phyloP scores from a whole-genome alignment of 805 yeast species.

The Wickerhamiella parazyma region DNA sequence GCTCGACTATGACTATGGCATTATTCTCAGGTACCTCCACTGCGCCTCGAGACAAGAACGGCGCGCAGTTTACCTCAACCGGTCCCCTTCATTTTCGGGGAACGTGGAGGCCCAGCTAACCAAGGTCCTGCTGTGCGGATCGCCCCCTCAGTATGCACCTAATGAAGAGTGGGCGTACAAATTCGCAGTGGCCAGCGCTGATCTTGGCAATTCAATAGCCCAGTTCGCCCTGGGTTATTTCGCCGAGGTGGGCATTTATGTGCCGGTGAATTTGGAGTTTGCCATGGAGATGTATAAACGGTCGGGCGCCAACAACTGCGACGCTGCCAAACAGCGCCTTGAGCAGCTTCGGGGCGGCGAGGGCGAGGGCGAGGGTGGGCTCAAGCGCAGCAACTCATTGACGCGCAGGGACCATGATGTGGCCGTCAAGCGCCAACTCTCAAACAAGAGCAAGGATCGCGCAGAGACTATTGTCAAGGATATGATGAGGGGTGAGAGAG shows the following conservation, averaged over 20 bases:
- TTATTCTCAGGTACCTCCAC: constrained; percentile 25
- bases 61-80: constrained; percentile 16
- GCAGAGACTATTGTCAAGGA: neutral
- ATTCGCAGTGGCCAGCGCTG: constrained; percentile 55
- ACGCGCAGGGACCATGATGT: constrained; percentile 8
- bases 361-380: neutral
- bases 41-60: constrained; percentile 26
- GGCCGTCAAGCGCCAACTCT: neutral
- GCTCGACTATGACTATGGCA: constrained; percentile 23
- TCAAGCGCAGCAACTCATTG: constrained; percentile 1
- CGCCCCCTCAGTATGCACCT: constrained; percentile 36
- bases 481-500: neutral
- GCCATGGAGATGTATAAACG: constrained; percentile 39
- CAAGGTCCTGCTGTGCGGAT: constrained; percentile 62
- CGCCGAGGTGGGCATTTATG: constrained; percentile 52
- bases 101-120: constrained; percentile 29
- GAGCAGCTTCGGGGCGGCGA: constrained; percentile 9
- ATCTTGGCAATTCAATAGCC: constrained; percentile 45
- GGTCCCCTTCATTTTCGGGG: constrained; percentile 19
- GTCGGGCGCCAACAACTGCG: constrained; percentile 40
- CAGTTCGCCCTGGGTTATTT: constrained; percentile 59
- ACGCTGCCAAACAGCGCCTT: constrained; percentile 24
- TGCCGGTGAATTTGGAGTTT: constrained; percentile 29
- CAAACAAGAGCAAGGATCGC: neutral
- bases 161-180: constrained; percentile 53